phyloP scores from a whole-genome alignment of 495 filamentous ascomycete genomes.

The Neurospora sp. region DNA sequence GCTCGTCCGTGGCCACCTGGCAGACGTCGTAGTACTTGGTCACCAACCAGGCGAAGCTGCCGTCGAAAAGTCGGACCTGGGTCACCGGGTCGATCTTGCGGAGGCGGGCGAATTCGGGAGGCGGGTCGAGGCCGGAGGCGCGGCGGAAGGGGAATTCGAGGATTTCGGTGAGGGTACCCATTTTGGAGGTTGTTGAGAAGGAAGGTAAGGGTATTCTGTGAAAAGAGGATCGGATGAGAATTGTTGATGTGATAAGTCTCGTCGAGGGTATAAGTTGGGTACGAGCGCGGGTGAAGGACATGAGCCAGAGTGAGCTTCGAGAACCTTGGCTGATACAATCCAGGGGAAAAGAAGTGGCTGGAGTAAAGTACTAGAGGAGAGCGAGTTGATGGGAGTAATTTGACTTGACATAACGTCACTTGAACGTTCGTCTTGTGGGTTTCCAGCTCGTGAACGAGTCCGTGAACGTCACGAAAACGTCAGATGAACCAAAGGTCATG shows the following conservation, averaged over 20 bases:
- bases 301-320: neutral
- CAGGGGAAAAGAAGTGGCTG: neutral
- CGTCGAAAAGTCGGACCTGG: conserved; percentile 34
- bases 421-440: neutral
- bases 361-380: neutral
- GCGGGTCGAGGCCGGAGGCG: conserved; percentile 28
- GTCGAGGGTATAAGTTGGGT: neutral
- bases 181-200: neutral
- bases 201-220: neutral
- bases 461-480: neutral
- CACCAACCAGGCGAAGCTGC: conserved; percentile 32
- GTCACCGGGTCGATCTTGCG: conserved; percentile 31
- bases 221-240: neutral
- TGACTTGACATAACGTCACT: neutral
- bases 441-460: neutral
- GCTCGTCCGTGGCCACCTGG: conserved; percentile 29
- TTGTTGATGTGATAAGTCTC: neutral
- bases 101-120: conserved; percentile 30
- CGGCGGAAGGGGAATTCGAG: conserved; percentile 33
- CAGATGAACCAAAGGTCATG: neutral
- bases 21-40: conserved; percentile 37
- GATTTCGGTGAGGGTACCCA: conserved; percentile 4
- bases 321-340: neutral
- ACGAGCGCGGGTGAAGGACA: neutral
- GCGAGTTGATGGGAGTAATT: neutral